Evolutionary conservation across 345 rosid genomes (phyloP), one percentile per base, ranked within the genome.

Genomic region (Cardamine resedifolia): DNA sequence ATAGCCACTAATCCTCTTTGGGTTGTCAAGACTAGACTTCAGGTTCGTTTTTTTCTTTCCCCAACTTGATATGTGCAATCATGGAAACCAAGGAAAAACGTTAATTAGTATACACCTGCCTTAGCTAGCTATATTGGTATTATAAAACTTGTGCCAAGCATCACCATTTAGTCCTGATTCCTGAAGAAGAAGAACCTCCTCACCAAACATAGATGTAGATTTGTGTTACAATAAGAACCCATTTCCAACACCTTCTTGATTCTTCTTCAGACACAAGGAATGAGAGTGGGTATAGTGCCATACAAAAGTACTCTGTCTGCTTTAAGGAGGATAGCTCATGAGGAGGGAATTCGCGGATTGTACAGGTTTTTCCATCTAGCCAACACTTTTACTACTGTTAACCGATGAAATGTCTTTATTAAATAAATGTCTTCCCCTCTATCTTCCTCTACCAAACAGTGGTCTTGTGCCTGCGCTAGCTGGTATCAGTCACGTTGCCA

Each of bases 11-110:
- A 89, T 78, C 95, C 98, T 76, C 92, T 90, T 72, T 92, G 98
- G 98, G 98, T 89, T 80, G 97, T 91, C 69, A 91, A 91, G 85
- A 89, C 96, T 69, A 80, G 97, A 77, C 91, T 87, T 69, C 98
- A 92, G 80, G 94, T 92, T 63, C 1, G 83, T 74, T 21, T 61
- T 9, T 38, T 38, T 3, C 1, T n/a, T n/a, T n/a, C 10, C 43
- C n/a, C 43, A 34, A 34, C 52, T 62, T 53, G 2, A 55, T 75
- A 10, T 50, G 4, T 59, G 28, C 28, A n/a, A 43, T 31, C 26
- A 39, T 18, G 39, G 21, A 7, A 19, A 24, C 51, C 33, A 21
- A 14, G 50, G 1, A 8, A 27, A 10, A 49, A 41, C 12, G 28
- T 59, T 59, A 7, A 18, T 34, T 58, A 45, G 34, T 68, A 41